Evolutionary conservation across 768 basidiomycete genomes (phyloP), one percentile per base, ranked within the genome.

Genomic region (Leucosporidium yakuticum): DNA sequence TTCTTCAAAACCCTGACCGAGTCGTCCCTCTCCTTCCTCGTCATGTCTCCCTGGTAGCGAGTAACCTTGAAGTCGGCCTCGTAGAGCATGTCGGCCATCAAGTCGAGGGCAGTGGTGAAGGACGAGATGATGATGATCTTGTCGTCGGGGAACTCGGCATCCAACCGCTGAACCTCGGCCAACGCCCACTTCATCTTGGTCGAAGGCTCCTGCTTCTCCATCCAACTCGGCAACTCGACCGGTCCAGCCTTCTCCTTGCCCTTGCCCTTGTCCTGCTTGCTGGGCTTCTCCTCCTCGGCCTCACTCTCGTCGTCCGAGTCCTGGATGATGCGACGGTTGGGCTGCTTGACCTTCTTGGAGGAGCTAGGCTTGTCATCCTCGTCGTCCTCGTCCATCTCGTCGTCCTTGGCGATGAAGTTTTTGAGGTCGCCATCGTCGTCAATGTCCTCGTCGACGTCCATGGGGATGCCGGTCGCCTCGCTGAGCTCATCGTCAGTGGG

Each of bases 81-180:
- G 0, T 78, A 77, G n/a, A 90, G 80, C 74, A 86, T 87, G 60
- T 83, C 78, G 0, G 68, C 86, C n/a, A 86, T 83, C 6, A 89
- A 80, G 15, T 83, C 81, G 48, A 91, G 81, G 65, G 85, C 87
- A 9, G 80, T 77, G 0, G 86, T 87, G 85, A 88, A 90, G 76
- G 87, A 86, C 0, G 87, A 88, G 64, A 60, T 60, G 25, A 60
- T 29, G 59, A 60, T 39, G 44, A 39, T 47, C 59, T 60, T 60
- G 36, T 60, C 59, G 59, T 60, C 59, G 17, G 59, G 59, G 39
- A 27, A 60, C 34, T 67, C 65, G 17, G 49, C 32, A 23, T 36
- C 31, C 60, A 64, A 54, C 32, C 58, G 49, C n/a, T 39, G 17
- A 48, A 71, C 23, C 64, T 71, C 64, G 7, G n/a, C 32, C n/a